Base-by-base conservation (phyloP, 2,329 filamentous ascomycete genomes). In the Albifimbria verrucaria region DNA sequence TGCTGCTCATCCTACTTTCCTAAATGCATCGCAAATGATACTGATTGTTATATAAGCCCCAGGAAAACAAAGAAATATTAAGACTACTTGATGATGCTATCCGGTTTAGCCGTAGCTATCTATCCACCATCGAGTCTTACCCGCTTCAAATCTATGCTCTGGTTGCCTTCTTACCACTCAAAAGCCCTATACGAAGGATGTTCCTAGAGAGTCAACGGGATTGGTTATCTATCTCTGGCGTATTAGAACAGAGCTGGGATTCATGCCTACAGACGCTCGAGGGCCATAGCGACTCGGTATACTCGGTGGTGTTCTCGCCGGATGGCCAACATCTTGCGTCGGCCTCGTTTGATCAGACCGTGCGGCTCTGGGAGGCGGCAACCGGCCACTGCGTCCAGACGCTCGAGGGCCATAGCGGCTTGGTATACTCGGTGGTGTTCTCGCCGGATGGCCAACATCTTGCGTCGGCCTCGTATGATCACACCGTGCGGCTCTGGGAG, bases 261-360 rank as follows among this genome's bases (percentile, higher is more conserved):
- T 45, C 43, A 7, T 45, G 43, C 21, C 21, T 45, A 17, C 43
- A 45, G 20, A 45, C 43, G 20, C 43, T 45, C n/a, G 43, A 45
- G 20, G 43, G 43, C 47, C 56, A 58, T 49, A 21, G 15, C 10
- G 17, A 5, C 22, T 20, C 18, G 7, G 45, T 55, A 7, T 39
- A 20, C 4, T 61, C 57, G 21, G 53, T 63, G 17, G 59, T 48
- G n/a, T 62, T 63, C 55, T 59, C 53, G 36, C 36, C 51, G 2
- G 28, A 55, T 41, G 51, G 41, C 4, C 28, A 48, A 22, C 52
- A 23, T n/a, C 32, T 60, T 3, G 52, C 39, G 28, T 59, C 58
- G 2, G 54, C 46, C 5, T 57, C 54, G 10, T 4, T 17, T 18
- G 58, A 59, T 32, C 18, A 44, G 3, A 57, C 53, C 2, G 23